phyloP scores from a whole-genome alignment of 768 basidiomycete genomes.

The Astraeus odoratus region DNA sequence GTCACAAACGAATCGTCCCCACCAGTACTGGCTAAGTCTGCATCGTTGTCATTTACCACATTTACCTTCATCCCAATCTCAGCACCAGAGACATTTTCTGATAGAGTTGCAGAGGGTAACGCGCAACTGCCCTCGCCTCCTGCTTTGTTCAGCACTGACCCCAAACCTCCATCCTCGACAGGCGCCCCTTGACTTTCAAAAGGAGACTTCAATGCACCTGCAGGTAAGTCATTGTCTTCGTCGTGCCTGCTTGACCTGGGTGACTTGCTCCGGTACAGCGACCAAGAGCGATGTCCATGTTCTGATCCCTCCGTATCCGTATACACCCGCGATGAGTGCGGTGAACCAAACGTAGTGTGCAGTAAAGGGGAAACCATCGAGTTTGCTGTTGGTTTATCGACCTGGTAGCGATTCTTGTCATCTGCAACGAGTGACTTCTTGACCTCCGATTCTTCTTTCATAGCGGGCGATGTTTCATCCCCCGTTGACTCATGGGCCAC shows the following conservation, averaged over 20 bases:
- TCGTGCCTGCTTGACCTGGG: conserved; percentile 1
- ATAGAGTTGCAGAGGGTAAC: background rate
- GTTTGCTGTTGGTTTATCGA: conserved; percentile 3
- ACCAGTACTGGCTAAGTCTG: conserved; percentile 4
- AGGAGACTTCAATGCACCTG: conserved; percentile 11
- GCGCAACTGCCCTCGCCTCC: conserved; percentile 6
- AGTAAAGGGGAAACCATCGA: conserved; percentile 29
- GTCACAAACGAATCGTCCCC: conserved; percentile 1
- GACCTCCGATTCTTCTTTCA: conserved; percentile 12
- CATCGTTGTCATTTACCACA: conserved; percentile 15
- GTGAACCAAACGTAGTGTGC: conserved; percentile 38
- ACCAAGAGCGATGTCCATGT: conserved; percentile 9
- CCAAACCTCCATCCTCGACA: conserved; percentile 10
- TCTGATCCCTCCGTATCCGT: conserved; percentile 25
- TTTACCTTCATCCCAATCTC: conserved; percentile 5
- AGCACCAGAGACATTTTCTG: background rate
- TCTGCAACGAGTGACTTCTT: conserved; percentile 6
- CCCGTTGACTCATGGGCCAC: conserved; percentile 18
- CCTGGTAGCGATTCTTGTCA: conserved; percentile 8
- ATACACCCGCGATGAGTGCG: conserved; percentile 22
- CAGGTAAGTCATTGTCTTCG: conserved; percentile 2
- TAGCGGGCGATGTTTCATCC: background rate
- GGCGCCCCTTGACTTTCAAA: conserved; percentile 12
- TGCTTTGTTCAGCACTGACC: conserved; percentile 15
- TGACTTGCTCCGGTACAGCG: conserved; percentile 9